Conservation (phyloP, 1,284 basidiomycete genomes). For the Ustilago loliicola region DNA sequence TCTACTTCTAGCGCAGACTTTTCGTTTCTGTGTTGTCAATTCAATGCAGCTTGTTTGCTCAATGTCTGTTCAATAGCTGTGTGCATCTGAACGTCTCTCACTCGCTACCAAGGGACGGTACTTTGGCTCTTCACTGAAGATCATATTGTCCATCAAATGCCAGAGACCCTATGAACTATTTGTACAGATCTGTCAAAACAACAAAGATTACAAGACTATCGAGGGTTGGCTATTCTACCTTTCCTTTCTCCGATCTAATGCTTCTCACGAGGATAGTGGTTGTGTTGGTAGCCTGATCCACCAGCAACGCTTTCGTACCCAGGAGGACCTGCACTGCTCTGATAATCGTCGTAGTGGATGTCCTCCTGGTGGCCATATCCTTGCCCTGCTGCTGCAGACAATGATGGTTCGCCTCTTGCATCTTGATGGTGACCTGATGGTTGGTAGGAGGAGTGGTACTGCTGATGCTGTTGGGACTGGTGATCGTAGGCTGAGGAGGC, state of each 20-base stretch:
- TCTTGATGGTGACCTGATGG: slow-evolving; percentile 19
- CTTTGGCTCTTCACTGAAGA: background rate
- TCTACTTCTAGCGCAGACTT: no score
- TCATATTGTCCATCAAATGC: slow-evolving; percentile 8
- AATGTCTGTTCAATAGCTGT: no score
- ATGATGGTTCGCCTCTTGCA: slow-evolving; percentile 6
- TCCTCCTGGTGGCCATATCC: slow-evolving; percentile 6
- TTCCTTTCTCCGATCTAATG: background rate
- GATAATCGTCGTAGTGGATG: slow-evolving; percentile 43
- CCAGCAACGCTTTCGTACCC: slow-evolving; percentile 38
- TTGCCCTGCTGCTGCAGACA: slow-evolving; percentile 14
- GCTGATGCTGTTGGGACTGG: slow-evolving; percentile 21
- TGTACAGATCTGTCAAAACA: background rate
- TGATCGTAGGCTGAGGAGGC: slow-evolving; percentile 44
- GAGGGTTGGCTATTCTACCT: background rate
- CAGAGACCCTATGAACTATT: background rate
- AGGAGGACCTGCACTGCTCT: slow-evolving; percentile 35
- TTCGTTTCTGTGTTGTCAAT: no score
- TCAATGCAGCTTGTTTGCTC: no score
- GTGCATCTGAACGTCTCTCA: no score
- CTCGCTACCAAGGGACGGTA: no score
- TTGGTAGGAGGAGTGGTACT: slow-evolving; percentile 25
- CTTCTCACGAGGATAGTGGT: slow-evolving; percentile 40
- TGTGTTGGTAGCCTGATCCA: slow-evolving; percentile 24
- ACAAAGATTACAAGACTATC: slow-evolving; percentile 2